Evolutionary conservation across 805 yeast genomes (phyloP), one percentile per base, ranked within the genome.

Genomic region (Nakazawaea laoshanensis): DNA sequence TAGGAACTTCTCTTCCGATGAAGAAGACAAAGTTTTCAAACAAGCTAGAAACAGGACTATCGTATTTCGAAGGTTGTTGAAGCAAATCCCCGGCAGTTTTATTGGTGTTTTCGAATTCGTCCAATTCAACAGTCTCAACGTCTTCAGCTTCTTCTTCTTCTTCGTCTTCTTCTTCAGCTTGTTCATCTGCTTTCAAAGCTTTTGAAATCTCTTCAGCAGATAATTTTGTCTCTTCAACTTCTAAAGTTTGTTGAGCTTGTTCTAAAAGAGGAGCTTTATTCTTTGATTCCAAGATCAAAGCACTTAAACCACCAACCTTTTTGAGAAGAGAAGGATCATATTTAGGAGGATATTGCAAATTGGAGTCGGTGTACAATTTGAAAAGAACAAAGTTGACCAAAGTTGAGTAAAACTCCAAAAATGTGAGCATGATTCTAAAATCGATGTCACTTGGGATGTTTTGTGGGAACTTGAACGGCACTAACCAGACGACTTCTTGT

Each of bases 401-500:
- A 17, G 97, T 89, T 13, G 95, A 79, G 63, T 92, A 92, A 59
- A 92, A 88, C 61, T 92, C 98, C 52, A 92, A 70, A 61, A 92
- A 92, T 1, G 97, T 89, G 50, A 86, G 67, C 98, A 92, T 92
- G 64, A 92, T 86, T 59, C 92, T 74, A 67, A 92, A 89, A 61
- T 92, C 98, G 39, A 92, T 77, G 57, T 92, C 97, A 28, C 80
- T 61, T 29, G 98, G 97, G 45, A 92, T 81, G 57, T 83, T 83
- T 57, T 89, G 94, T 13, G 98, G 96, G 65, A 88, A 92, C 59
- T 87, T 92, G 71, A 80, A 92, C 16, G 98, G 98, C 29, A 86
- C 94, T 39, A 92, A 74, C 98, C 98, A 92, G 60, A 89, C 74
- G 29, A 92, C 70, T 44, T 85, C 95, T 57, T 87, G 95, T 44